Evolutionary conservation across 2,329 filamentous ascomycete species (phyloP).

Genomic region (Malbranchea zuffiana): DNA sequence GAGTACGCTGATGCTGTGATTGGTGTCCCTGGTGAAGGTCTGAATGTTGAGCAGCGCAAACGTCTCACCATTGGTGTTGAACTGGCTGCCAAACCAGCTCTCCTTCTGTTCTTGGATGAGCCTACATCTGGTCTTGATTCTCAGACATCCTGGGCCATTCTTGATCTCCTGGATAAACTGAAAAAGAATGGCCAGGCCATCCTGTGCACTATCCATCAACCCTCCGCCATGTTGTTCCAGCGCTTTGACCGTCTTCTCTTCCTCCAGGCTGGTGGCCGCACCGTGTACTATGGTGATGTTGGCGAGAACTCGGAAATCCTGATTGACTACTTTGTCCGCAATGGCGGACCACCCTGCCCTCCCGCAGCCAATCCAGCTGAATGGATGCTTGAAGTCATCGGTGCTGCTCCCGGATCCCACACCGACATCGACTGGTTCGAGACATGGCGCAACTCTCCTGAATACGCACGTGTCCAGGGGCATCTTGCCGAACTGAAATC

Average conservation of each 20-base stretch:
- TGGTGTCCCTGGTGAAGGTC: conserved; percentile 77
- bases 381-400: conserved; percentile 55
- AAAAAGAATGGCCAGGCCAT: conserved; percentile 86
- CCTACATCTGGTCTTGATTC: conserved; percentile 88
- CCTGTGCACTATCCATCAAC: conserved; percentile 95
- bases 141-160: conserved; percentile 87
- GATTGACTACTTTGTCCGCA: conserved; percentile 52
- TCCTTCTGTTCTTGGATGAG: conserved; percentile 87
- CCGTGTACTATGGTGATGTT: conserved; percentile 56
- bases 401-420: conserved; percentile 52
- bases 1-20: conserved; percentile 83
- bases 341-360: conserved; percentile 50
- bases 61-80: conserved; percentile 91
- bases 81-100: conserved; percentile 76
- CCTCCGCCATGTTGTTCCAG: conserved; percentile 86
- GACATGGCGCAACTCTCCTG: conserved; percentile 44
- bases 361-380: conserved; percentile 61
- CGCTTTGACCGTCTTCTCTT: conserved; percentile 60
- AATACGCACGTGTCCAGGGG: conserved; percentile 39
- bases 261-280: conserved; percentile 53
- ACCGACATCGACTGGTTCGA: conserved; percentile 49
- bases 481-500: conserved; percentile 42
- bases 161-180: conserved; percentile 76
- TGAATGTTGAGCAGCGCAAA: conserved; percentile 55
- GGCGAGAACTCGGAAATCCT: conserved; percentile 49